These are phyloP conservation scores for Wickerhamomyces queroliae DNA, from an alignment of 805 yeast genomes.

Conservation along the genomic window DNA sequence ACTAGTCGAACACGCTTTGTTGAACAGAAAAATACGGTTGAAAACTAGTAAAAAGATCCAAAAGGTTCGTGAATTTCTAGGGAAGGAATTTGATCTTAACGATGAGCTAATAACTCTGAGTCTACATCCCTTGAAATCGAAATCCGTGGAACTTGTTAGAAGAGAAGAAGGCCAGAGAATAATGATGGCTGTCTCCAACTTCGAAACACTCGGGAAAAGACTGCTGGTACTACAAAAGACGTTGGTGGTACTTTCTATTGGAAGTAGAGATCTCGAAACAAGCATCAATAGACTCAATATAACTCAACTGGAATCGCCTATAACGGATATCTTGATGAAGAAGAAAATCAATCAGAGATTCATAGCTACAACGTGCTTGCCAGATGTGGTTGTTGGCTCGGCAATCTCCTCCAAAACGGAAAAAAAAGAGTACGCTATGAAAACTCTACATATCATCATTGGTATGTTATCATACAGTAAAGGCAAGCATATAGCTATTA, in stretches of 20 bases:
- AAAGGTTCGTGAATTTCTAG: neutral
- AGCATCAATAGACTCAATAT: neutral
- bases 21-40: neutral
- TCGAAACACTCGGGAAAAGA: neutral
- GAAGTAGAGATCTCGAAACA: neutral
- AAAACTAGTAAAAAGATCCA: neutral
- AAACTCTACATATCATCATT: neutral
- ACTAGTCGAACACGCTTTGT: neutral
- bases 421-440: neutral
- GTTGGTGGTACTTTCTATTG: neutral
- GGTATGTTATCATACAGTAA: neutral
- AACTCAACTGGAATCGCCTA: neutral
- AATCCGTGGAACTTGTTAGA: neutral
- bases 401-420: neutral
- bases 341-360: neutral
- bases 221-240: neutral
- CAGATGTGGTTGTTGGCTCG: neutral
- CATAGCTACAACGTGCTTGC: neutral
- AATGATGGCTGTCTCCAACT: neutral
- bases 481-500: conserved; percentile 10
- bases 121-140: neutral
- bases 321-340: neutral
- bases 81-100: neutral
- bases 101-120: neutral
- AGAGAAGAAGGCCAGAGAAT: neutral